Evolutionary conservation across 2,329 filamentous ascomycete genomes (phyloP), one percentile per base, ranked within the genome.

Genomic region (Aureobasidium melanogenum): DNA sequence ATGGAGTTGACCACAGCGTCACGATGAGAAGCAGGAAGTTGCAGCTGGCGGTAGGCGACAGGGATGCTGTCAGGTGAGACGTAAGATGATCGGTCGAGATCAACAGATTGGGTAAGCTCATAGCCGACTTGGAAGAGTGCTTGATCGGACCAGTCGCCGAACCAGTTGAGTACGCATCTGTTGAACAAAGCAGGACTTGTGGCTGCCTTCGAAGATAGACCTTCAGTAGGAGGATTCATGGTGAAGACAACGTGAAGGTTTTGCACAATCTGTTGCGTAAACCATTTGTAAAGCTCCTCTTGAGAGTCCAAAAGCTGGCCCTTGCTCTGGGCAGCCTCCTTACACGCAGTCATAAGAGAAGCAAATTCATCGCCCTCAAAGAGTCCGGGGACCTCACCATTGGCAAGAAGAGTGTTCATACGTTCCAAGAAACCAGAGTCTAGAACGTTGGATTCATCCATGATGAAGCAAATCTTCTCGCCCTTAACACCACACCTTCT

Each of bases 231-330:
- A 15, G 94, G 94, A 74, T 99, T 99, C 94, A 99, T 99, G 3
- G 94, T 99, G 74, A 99, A 99, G 24, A 99, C 94, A 51, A 99
- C 94, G 70, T 99, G 94, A 43, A 99, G 79, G 71, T 99, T 99
- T 80, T 96, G 96, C 73, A 99, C 89, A 69, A 99, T 97, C 74
- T 99, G 94, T 69, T 96, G 90, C 0, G 95, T 99, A 78, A 99
- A 99, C 94, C 94, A 99, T 78, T 97, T 97, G 82, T 99, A 99
- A n/a, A 99, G 81, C 75, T 99, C 94, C 77, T 99, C 95, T 67
- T 96, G 92, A 1, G 94, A 97, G 76, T 99, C 94, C 1, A 99
- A 84, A 63, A 97, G 85, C 62, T 97, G 82, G 51, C 94, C 94
- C 78, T 99, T 94, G 64, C 92, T 88, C 74, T 99, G 94, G 22